Base-by-base conservation (phyloP, 495 filamentous ascomycete genomes). In the Podospora pseudoanserina region DNA sequence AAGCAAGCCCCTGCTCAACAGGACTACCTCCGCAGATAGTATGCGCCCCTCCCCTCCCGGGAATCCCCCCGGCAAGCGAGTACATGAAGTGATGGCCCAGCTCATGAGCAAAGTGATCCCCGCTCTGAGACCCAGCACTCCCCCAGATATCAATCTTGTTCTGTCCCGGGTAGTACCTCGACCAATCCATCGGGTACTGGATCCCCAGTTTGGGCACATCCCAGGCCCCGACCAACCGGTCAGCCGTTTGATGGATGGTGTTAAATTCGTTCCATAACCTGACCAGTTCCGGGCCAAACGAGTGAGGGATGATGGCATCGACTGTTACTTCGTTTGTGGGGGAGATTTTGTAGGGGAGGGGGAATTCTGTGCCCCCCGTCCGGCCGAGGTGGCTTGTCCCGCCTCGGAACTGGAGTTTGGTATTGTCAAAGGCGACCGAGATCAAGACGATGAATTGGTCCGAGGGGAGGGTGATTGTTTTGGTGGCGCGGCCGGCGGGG, bases 51-150 rank as follows among this genome's bases (percentile, higher is more conserved):
- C 60, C 28, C 6, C 19, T 5, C 0, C 26, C 28, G 13, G 26
- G 60, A 19, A 63, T 63, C 11, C 60, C 60, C 15, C 60, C 30
- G 13, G 26, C 60, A 11, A 32, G 18, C 19, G 13, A n/a, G 9
- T 63, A 44, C 60, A 34, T 39, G n/a, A 63, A 32, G 34, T 63
- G 28, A 18, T 63, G 60, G 11, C 60, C 60, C 28, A 63, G 13
- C 32, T 63, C 32, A n/a, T 63, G 60, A 32, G 60, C 60, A 44
- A 63, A 63, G 60, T 63, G 60, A 20, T 63, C 60, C 15, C 23
- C 60, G 26, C 26, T 16, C n/a, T 18, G 23, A 11, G 30, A 16
- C 2, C 27, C 60, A 15, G 0, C 27, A 20, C 60, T 44, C 23
- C 26, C 60, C 60, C 60, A 32, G 15, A 63, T 20, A 44, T 32